Percentiles rank a stretch among this genome's conserved stretches.
These are phyloP conservation scores for Puccinia triticina DNA, from an alignment of 1,284 basidiomycete genomes.

Conservation along the genomic window DNA sequence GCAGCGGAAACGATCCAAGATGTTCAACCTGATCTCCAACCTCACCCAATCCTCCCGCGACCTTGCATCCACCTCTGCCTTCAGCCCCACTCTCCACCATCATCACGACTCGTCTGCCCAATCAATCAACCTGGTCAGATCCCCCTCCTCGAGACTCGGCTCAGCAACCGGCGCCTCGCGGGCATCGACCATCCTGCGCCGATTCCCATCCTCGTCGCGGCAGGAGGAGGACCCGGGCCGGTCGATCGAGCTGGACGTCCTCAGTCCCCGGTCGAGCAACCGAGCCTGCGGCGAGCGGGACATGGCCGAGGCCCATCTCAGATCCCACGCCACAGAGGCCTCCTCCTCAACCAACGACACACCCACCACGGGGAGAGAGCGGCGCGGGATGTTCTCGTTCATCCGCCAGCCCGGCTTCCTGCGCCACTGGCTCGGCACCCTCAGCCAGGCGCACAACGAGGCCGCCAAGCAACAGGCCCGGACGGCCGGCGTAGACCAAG, in stretches of 20 bases:
- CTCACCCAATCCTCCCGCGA: constrained; percentile 36
- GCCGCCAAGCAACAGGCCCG: constrained; percentile 44
- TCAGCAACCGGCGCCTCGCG: constrained; percentile 5
- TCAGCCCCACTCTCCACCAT: not conserved
- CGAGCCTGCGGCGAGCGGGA: too few species aligned
- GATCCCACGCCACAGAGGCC: constrained; percentile 7
- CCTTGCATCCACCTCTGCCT: not conserved
- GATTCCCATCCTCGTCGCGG: not conserved
- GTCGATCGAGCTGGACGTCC: constrained; percentile 13
- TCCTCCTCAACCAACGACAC: constrained; percentile 27
- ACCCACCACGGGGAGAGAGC: too few species aligned
- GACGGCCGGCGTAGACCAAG: constrained; percentile 18
- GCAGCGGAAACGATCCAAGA: constrained; percentile 23
- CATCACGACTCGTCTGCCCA: not conserved
- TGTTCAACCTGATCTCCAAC: constrained; percentile 25
- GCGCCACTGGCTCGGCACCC: constrained; percentile 21
- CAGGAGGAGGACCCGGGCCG: too few species aligned
- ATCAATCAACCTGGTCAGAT: not conserved
- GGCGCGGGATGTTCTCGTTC: not conserved
- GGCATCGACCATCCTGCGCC: not conserved
- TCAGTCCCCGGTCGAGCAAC: not conserved
- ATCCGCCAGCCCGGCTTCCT: constrained; percentile 15
- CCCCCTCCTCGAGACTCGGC: not conserved
- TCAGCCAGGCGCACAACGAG: constrained; percentile 35
- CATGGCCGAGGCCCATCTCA: not conserved